phyloP scores from a whole-genome alignment of 768 basidiomycete species.

The Amanita thiersii region DNA sequence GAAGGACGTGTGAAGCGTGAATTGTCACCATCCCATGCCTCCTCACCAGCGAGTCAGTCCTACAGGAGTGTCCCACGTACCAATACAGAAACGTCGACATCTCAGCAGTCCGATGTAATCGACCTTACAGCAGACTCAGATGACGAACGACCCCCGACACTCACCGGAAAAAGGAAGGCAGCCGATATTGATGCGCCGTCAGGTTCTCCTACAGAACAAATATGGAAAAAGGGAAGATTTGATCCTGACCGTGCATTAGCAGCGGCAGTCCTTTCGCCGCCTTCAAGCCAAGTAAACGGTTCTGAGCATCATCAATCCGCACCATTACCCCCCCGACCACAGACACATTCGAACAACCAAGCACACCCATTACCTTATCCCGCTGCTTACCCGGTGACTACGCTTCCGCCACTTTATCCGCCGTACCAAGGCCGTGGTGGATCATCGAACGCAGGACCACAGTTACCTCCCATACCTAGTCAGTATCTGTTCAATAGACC shows the following conservation, averaged over 20 bases:
- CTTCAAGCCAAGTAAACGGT: constrained; percentile 1
- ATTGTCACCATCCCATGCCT: constrained; percentile 54
- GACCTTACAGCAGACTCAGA: constrained; percentile 80
- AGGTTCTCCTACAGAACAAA: constrained; percentile 50
- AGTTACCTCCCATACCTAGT: constrained; percentile 13
- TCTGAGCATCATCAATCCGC: constrained; percentile 7
- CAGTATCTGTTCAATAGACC: constrained; percentile 17
- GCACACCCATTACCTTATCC: constrained; percentile 16
- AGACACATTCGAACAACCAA: not conserved
- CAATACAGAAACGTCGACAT: constrained; percentile 15
- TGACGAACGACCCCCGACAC: constrained; percentile 38
- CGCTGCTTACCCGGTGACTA: constrained; percentile 11
- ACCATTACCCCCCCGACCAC: constrained; percentile 7
- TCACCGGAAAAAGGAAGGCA: constrained; percentile 52
- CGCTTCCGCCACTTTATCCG: constrained; percentile 10
- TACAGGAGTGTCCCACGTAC: constrained; percentile 22
- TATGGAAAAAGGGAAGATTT: constrained; percentile 62
- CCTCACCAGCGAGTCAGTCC: constrained; percentile 32
- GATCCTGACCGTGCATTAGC: constrained; percentile 17
- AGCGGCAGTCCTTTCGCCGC: constrained; percentile 6
- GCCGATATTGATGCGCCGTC: constrained; percentile 33
- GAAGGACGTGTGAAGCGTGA: constrained; percentile 71
- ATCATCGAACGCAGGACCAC: constrained; percentile 6
- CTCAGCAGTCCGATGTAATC: constrained; percentile 51
- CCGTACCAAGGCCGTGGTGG: constrained; percentile 12